These are phyloP conservation scores for Cruciata laevipes DNA, from an alignment of 257 asterid species.

Conservation along the genomic window DNA sequence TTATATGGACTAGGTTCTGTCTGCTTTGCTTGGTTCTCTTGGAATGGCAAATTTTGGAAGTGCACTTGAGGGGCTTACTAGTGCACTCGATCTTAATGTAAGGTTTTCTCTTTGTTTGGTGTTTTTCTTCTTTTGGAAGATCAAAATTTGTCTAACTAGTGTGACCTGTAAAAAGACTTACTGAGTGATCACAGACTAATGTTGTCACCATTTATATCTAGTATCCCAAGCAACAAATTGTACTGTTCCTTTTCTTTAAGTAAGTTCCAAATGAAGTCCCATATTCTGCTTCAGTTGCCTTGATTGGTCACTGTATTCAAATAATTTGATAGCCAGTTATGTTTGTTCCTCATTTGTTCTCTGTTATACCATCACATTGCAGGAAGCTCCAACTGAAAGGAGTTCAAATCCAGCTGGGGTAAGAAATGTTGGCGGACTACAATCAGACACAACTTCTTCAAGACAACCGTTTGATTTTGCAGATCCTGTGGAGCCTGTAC, in stretches of 20 bases:
- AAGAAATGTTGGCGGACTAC: constrained; percentile 41
- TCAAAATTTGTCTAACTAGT: not conserved
- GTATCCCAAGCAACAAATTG: not conserved
- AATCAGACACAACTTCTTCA: constrained; percentile 45
- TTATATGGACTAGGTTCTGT: constrained; percentile 43
- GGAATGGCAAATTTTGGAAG: constrained; percentile 58
- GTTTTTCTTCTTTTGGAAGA: not conserved
- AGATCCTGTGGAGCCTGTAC: constrained; percentile 50
- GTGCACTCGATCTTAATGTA: constrained; percentile 80
- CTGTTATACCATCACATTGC: constrained; percentile 12
- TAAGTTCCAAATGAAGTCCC: not conserved
- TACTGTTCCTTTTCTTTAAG: not conserved
- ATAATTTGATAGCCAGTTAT: not conserved
- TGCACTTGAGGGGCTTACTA: constrained; percentile 57
- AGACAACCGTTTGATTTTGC: constrained; percentile 25
- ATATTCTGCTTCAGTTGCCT: not conserved
- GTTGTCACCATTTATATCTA: not conserved
- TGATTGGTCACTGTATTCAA: not conserved
- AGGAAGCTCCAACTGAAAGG: constrained; percentile 57
- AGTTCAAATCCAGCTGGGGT: constrained; percentile 18
- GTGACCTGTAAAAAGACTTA: too few relatives aligned
- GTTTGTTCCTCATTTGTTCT: not conserved
- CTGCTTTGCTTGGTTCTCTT: constrained; percentile 54
- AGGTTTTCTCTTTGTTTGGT: constrained; percentile 15
- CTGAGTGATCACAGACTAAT: not conserved